Conservation (phyloP, 169 alveolate species). For the Neospora caninum region DNA sequence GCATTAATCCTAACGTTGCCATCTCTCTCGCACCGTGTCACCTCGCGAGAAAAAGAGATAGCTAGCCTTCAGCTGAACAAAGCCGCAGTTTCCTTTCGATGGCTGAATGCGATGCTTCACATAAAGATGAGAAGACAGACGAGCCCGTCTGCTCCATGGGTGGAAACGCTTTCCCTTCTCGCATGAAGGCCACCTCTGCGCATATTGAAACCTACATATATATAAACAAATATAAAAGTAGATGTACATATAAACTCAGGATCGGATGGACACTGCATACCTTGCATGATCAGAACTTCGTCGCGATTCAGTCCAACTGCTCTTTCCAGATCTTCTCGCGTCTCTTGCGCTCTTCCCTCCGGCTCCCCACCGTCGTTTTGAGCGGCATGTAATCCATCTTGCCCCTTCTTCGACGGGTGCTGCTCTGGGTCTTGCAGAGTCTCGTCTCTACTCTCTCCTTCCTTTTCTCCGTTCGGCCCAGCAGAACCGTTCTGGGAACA, state of each 20-base stretch:
- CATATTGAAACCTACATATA: background rate
- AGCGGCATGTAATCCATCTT: background rate
- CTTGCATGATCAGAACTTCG: conserved; percentile 61
- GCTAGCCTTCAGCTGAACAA: too few species aligned
- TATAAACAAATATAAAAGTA: background rate
- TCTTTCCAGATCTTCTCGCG: background rate
- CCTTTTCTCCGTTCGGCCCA: too few species aligned
- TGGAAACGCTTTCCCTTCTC: too few species aligned
- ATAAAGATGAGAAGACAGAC: too few species aligned
- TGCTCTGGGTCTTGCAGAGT: background rate
- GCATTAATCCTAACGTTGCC: too few species aligned
- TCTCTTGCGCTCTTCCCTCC: background rate
- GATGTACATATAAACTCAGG: background rate
- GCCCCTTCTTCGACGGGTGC: background rate
- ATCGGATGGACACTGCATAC: background rate
- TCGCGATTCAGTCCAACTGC: conserved; percentile 53
- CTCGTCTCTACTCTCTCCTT: background rate
- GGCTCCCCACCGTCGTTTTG: background rate
- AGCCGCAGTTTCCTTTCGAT: too few species aligned
- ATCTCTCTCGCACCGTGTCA: too few species aligned
- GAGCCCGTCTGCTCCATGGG: too few species aligned
- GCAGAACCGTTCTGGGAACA: too few species aligned
- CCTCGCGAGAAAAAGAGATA: too few species aligned
- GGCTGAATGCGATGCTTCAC: too few species aligned
- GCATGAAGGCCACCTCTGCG: background rate